Percentiles rank a stretch among this genome's conserved stretches.
These are phyloP conservation scores for Halteria grandinella DNA, from an alignment of 73 alveolate genomes.

Conservation along the genomic window DNA sequence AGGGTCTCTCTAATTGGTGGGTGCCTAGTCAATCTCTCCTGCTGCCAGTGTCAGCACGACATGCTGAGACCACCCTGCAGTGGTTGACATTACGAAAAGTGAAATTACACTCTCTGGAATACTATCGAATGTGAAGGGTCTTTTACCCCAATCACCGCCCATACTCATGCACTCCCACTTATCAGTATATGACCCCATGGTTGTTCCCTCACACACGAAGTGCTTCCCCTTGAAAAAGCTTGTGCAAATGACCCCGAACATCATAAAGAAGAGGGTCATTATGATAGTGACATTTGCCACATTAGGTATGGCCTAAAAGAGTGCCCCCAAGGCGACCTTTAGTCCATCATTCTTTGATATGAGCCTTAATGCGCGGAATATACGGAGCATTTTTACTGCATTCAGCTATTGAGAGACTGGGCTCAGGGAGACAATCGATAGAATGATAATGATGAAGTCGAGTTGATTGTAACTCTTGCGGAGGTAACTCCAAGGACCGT, in stretches of 20 bases:
- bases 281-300: too few species aligned
- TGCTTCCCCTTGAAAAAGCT: slow-evolving; percentile 53
- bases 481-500: slow-evolving; percentile 61
- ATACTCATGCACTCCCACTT: slow-evolving; percentile 64
- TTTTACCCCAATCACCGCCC: slow-evolving; percentile 69
- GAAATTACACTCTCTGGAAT: slow-evolving; percentile 51
- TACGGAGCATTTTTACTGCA: slow-evolving; percentile 48
- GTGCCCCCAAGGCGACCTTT: too few species aligned
- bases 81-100: slow-evolving; percentile 57
- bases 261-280: background rate
- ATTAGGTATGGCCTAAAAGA: too few species aligned
- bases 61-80: slow-evolving; percentile 70
- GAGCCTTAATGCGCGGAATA: slow-evolving; percentile 56
- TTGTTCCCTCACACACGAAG: too few species aligned
- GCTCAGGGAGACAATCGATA: too few species aligned
- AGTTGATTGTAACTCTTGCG: slow-evolving; percentile 58
- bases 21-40: slow-evolving; percentile 52
- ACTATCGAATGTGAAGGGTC: slow-evolving; percentile 56
- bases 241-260: slow-evolving; percentile 37
- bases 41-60: slow-evolving; percentile 57
- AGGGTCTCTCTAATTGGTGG: slow-evolving; percentile 31
- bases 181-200: background rate
- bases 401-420: too few species aligned
- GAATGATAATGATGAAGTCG: slow-evolving; percentile 66
- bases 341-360: slow-evolving; percentile 71